Base-by-base conservation (phyloP, 805 yeast species). In the Saturnispora zaruensis region DNA sequence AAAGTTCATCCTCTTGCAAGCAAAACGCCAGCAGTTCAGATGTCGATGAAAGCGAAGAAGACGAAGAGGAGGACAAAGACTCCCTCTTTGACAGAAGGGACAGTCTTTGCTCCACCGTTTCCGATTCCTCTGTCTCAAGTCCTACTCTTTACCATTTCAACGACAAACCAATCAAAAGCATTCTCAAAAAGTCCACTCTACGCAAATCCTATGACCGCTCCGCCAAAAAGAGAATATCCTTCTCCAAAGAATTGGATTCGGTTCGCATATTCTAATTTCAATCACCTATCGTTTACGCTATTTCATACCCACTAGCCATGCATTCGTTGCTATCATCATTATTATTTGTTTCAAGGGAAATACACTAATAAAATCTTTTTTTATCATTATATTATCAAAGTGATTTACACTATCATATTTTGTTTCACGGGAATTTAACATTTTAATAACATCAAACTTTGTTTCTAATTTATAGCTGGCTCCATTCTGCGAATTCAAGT, bases 1-100 rank as follows among this genome's bases (percentile, higher is more conserved):
- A 49, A 45, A 13, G 13, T 5, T 7, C 30, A 26, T 13, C 30
- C 11, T 26, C 30, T n/a, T n/a, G 11, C 5, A 8, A 28, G 32
- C 32, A 9, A 13, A 28, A 28, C 6, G n/a, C 6, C 30, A 7
- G n/a, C 11, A 11, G 4, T 4, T 37, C n/a, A 11, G 33, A 33
- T 2, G 28, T 23, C n/a, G 9, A 8, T 4, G 28, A 14, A 9
- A 36, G n/a, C 16, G 45, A 45, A 13, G 44, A 44, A 8, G 49
- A 30, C n/a, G 51, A 37, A 5, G 40, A 42, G 11, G 38, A 45
- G 7, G 49, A 34, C 23, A 37, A 23, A 14, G 45, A 43, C 18
- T 16, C 36, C 13, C 40, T 46, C 5, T 23, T 18, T 11, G 30
- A 24, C 20, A 46, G 49, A 34, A 40, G 49, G 14, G 30, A 41